Percentiles rank a stretch among this genome's conserved stretches.
Evolutionary conservation across 1,284 basidiomycete genomes (phyloP).

Genomic region (Microstroma glucosiphilum): DNA sequence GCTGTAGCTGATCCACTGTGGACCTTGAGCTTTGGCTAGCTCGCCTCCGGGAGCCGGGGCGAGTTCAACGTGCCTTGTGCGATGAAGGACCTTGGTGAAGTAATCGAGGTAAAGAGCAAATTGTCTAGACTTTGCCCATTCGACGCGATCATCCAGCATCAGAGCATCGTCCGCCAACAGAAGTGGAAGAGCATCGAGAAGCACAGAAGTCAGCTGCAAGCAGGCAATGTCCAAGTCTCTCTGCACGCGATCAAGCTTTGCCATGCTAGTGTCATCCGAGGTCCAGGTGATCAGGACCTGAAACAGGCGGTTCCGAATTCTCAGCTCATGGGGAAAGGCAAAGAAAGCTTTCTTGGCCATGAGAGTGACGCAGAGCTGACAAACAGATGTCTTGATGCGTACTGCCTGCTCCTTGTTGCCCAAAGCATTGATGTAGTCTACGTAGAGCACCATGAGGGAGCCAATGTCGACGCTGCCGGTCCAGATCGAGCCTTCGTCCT

Average conservation of each 20-base stretch:
- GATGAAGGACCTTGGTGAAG: conserved; percentile 47
- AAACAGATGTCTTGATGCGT: conserved; percentile 43
- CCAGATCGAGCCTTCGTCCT: conserved; percentile 20
- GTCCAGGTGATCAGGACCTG: conserved; percentile 45
- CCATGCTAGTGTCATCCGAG: conserved; percentile 32
- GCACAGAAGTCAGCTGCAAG: conserved; percentile 39
- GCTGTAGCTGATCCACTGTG: conserved; percentile 7
- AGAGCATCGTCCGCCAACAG: conserved; percentile 43
- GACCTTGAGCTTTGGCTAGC: neutral
- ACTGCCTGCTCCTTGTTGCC: conserved; percentile 37
- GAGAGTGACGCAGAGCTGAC: conserved; percentile 40
- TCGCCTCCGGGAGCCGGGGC: neutral
- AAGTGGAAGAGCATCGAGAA: conserved; percentile 40
- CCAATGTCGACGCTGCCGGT: conserved; percentile 40
- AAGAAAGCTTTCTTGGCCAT: conserved; percentile 40
- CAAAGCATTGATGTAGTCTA: conserved; percentile 43
- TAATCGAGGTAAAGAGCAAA: conserved; percentile 42
- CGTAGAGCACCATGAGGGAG: conserved; percentile 42
- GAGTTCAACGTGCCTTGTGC: conserved; percentile 24
- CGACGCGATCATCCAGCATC: conserved; percentile 43
- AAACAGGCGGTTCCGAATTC: conserved; percentile 43
- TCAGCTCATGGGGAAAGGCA: conserved; percentile 38
- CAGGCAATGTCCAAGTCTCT: conserved; percentile 42
- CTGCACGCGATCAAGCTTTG: conserved; percentile 31
- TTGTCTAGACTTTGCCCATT: conserved; percentile 44